A percentile compares a stretch with the other conserved stretches of the same genome.
Evolutionary conservation across 2,329 filamentous ascomycete genomes (phyloP).

Genomic region (Alternaria incomplexa): DNA sequence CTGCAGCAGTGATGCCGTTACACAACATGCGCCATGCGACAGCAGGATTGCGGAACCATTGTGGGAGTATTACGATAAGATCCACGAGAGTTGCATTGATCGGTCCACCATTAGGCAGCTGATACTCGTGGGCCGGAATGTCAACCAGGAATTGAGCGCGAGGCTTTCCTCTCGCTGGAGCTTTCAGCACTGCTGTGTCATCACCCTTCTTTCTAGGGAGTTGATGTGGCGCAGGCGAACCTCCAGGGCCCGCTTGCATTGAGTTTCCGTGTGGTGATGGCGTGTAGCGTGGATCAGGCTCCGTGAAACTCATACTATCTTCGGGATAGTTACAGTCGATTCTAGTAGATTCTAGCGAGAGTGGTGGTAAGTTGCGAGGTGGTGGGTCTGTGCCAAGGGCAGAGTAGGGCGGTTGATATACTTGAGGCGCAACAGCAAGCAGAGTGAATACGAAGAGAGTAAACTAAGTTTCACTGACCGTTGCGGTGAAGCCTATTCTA

Average conservation of each 20-base stretch:
- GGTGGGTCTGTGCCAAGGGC: background rate
- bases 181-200: background rate
- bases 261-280: background rate
- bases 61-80: conserved; percentile 21
- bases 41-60: conserved; percentile 21
- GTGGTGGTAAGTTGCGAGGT: background rate
- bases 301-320: background rate
- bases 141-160: conserved; percentile 4
- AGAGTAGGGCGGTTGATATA: background rate
- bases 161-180: background rate
- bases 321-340: background rate
- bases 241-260: background rate
- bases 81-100: conserved; percentile 28
- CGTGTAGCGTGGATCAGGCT: background rate
- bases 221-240: background rate
- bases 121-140: conserved; percentile 15
- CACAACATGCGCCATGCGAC: conserved; percentile 18
- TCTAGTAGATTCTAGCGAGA: background rate
- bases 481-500: background rate
- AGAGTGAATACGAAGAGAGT: background rate
- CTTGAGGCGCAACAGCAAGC: background rate
- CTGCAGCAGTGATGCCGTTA: conserved; percentile 17
- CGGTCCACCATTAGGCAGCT: background rate
- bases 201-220: background rate
- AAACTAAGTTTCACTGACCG: background rate